These are phyloP conservation scores for Ormosia semicastrata DNA, from an alignment of 306 rosid genomes.

Conservation along the genomic window DNA sequence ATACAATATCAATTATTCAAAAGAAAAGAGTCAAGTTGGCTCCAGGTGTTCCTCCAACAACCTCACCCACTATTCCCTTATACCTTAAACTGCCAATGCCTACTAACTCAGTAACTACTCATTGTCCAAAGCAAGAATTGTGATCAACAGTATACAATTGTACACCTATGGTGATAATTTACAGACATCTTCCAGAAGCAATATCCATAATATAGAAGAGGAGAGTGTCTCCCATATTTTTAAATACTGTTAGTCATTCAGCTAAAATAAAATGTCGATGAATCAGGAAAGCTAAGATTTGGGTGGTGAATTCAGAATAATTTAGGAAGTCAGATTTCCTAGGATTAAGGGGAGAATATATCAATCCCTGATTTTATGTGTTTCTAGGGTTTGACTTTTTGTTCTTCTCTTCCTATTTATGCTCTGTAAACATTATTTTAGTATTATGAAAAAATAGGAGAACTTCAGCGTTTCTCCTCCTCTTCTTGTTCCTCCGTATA, in stretches of 20 bases:
- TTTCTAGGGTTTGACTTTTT: too few species aligned
- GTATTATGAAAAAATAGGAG: too few species aligned
- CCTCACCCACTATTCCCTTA: neutral
- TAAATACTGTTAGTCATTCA: slow-evolving; percentile 9
- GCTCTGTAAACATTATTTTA: too few species aligned
- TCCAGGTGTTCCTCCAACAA: slow-evolving; percentile 28
- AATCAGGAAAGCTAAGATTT: too few species aligned
- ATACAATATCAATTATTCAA: slow-evolving; percentile 6
- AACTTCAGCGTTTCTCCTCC: too few species aligned
- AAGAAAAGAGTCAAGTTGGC: slow-evolving; percentile 15
- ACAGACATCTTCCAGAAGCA: slow-evolving; percentile 7
- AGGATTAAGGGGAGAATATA: too few species aligned
- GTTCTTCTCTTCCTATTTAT: too few species aligned
- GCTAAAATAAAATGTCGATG: neutral
- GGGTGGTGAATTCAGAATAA: too few species aligned
- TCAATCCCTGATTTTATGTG: too few species aligned
- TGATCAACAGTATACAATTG: slow-evolving; percentile 15
- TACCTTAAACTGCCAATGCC: slow-evolving; percentile 6
- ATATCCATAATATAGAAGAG: neutral
- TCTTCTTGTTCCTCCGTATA: too few species aligned
- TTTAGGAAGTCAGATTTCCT: too few species aligned
- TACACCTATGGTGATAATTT: neutral
- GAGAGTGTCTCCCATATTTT: neutral
- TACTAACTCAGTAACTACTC: slow-evolving; percentile 1
- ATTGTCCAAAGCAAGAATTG: slow-evolving; percentile 17